Conservation (phyloP, 169 alveolate genomes). For the Babesia divergens region DNA sequence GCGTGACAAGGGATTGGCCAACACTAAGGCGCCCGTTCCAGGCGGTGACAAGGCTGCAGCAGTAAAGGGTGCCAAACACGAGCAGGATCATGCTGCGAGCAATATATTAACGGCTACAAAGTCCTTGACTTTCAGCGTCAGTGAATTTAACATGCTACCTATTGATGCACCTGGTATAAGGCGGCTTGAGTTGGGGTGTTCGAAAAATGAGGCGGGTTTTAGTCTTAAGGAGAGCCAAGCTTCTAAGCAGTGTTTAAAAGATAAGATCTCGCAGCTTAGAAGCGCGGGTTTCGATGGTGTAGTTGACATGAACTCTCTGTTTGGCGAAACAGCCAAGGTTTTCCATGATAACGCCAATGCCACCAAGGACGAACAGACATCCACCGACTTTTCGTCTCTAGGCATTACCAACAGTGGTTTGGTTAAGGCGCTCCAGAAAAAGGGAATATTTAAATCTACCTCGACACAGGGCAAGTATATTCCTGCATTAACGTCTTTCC, state of each 20-base stretch:
- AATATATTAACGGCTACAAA: background rate
- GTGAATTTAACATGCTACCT: background rate
- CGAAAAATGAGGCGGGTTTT: background rate
- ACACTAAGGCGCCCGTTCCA: conserved; percentile 9
- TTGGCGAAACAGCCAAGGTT: background rate
- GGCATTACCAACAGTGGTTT: conserved; percentile 29
- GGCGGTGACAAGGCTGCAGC: background rate
- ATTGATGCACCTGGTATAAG: conserved; percentile 19
- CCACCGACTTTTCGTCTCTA: conserved; percentile 18
- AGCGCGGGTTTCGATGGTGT: conserved; percentile 36
- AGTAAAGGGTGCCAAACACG: background rate
- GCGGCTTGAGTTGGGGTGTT: no score
- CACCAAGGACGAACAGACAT: background rate
- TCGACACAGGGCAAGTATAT: conserved; percentile 31
- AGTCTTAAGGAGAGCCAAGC: background rate
- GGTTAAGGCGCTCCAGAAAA: background rate
- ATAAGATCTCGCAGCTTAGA: conserved; percentile 11
- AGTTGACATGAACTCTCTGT: conserved; percentile 53
- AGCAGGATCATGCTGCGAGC: no score
- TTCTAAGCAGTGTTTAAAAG: background rate
- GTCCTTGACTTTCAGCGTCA: background rate
- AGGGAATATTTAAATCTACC: conserved; percentile 42
- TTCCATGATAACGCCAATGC: background rate
- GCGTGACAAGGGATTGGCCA: background rate
- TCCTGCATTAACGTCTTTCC: conserved; percentile 22